Percentiles rank a stretch among this genome's conserved stretches.
Evolutionary conservation across 2,329 filamentous ascomycete genomes (phyloP).

Genomic region (Elsinoe fawcettii): DNA sequence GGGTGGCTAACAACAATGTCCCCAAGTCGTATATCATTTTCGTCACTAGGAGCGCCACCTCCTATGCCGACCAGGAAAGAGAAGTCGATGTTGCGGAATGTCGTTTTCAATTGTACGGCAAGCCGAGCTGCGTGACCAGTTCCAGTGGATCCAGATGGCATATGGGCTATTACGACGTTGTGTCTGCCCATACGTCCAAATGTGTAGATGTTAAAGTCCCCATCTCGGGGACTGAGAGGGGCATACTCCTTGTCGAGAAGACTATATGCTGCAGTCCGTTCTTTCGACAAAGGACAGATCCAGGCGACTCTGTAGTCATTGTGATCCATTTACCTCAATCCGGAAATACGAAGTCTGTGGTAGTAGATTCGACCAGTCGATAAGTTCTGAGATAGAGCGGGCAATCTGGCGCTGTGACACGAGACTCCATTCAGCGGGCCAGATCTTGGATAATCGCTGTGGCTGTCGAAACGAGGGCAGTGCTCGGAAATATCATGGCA

Average conservation of each 20-base stretch:
- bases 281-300: conserved; percentile 20
- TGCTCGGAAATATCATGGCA: no score
- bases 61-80: conserved; percentile 23
- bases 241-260: conserved; percentile 20
- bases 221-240: not conserved
- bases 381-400: no score
- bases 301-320: conserved; percentile 20
- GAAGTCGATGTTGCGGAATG: conserved; percentile 19
- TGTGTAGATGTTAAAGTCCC: conserved; percentile 22
- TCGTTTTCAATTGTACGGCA: conserved; percentile 20
- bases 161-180: conserved; percentile 24
- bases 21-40: conserved; percentile 25
- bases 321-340: not conserved
- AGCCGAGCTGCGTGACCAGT: conserved; percentile 20
- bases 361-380: not conserved
- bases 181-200: conserved; percentile 22
- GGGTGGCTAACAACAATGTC: conserved; percentile 22
- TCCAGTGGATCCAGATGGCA: conserved; percentile 20
- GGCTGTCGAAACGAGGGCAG: no score
- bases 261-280: conserved; percentile 18
- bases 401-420: no score
- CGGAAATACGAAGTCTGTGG: not conserved
- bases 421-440: no score
- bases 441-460: no score
- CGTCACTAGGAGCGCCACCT: conserved; percentile 21